Evolutionary conservation across 192 early-diverging fungal genomes (phyloP).

Genomic region (Gonapodya prolifera): DNA sequence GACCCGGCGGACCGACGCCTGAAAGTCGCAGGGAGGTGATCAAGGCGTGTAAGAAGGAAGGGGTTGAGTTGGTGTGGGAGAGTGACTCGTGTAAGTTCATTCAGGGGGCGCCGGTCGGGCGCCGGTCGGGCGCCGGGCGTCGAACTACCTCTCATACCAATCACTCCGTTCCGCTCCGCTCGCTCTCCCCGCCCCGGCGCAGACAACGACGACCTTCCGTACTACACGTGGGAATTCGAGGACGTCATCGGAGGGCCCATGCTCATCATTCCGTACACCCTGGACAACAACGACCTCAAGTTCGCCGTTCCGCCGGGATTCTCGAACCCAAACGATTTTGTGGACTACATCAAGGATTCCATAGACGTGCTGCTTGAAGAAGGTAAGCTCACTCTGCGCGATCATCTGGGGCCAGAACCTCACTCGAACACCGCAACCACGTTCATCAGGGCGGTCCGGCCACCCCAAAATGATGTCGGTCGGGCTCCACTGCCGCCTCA

Average conservation of each 20-base stretch:
- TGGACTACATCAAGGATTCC: constrained; percentile 30
- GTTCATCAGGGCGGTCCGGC: constrained; percentile 7
- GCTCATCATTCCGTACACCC: constrained; percentile 16
- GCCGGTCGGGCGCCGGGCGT: too few relatives aligned
- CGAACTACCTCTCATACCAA: too few relatives aligned
- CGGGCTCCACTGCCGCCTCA: constrained; percentile 33
- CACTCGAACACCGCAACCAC: too few relatives aligned
- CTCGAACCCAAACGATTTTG: constrained; percentile 24
- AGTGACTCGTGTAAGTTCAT: constrained; percentile 34
- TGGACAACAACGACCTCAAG: constrained; percentile 35
- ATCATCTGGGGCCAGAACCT: too few relatives aligned
- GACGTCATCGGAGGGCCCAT: too few relatives aligned
- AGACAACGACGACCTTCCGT: constrained; percentile 35
- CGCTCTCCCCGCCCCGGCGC: too few relatives aligned
- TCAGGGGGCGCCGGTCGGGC: too few relatives aligned
- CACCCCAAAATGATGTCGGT: constrained; percentile 31
- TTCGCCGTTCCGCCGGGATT: constrained; percentile 28
- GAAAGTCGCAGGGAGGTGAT: constrained; percentile 16
- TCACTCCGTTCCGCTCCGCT: too few relatives aligned
- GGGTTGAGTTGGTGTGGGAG: constrained; percentile 30
- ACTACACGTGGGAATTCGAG: constrained; percentile 16
- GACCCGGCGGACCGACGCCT: constrained; percentile 23
- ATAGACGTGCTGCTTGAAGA: constrained; percentile 31
- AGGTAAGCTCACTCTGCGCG: too few relatives aligned
- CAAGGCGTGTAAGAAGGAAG: constrained; percentile 24